These are phyloP conservation scores for Rhodamnia argentea DNA, from an alignment of 345 rosid genomes.

Conservation along the genomic window DNA sequence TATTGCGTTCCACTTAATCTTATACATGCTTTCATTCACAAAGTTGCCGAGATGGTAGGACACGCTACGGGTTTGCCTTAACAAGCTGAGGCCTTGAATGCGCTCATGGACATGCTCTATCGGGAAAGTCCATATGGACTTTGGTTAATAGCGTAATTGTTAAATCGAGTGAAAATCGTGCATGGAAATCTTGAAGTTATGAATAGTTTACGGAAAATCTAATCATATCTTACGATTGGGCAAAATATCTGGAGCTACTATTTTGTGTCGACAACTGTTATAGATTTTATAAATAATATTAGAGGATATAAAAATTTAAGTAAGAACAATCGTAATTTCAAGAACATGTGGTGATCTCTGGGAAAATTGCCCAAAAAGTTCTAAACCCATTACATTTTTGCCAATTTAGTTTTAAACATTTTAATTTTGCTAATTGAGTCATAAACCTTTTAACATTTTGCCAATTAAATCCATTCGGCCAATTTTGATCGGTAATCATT, in stretches of 20 bases:
- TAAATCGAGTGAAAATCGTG: background rate
- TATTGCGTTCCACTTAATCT: background rate
- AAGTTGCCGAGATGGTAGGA: background rate
- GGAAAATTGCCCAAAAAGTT: too few relatives aligned
- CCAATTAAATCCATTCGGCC: too few relatives aligned
- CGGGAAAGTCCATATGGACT: background rate
- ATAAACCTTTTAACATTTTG: too few relatives aligned
- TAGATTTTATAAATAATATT: background rate
- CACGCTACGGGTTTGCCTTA: background rate
- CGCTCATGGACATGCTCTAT: background rate
- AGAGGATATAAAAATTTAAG: background rate
- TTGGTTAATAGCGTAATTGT: background rate
- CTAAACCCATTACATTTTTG: too few relatives aligned
- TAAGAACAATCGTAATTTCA: background rate
- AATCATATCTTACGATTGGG: background rate
- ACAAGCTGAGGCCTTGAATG: background rate
- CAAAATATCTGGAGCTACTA: background rate
- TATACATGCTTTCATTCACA: background rate
- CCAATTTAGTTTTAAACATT: too few relatives aligned
- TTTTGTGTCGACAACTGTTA: background rate
- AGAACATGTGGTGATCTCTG: background rate
- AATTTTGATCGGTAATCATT: too few relatives aligned
- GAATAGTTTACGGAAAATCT: too few relatives aligned
- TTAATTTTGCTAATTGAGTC: too few relatives aligned
- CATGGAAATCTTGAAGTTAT: too few relatives aligned